phyloP scores from a whole-genome alignment of 805 yeast genomes.

The Myxozyma mucilagina region DNA sequence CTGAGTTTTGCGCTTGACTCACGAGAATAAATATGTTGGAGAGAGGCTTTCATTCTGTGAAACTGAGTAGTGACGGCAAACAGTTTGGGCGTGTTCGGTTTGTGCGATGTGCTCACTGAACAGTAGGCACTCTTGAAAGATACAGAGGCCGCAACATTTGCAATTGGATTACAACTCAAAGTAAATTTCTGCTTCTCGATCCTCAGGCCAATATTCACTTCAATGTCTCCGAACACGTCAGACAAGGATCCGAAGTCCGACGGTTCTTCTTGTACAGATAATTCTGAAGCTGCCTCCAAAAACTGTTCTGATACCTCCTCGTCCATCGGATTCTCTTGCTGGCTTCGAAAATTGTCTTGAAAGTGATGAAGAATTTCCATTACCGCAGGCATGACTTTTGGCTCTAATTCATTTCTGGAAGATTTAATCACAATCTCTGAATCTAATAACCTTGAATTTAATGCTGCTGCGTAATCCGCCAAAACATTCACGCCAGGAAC shows the following conservation, averaged over 20 bases:
- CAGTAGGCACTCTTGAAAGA: conserved; percentile 68
- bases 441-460: conserved; percentile 44
- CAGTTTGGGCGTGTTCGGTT: conserved; percentile 39
- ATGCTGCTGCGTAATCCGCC: conserved; percentile 16
- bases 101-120: conserved; percentile 53
- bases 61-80: conserved; percentile 52
- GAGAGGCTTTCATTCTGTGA: conserved; percentile 61
- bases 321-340: not conserved
- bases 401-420: conserved; percentile 67
- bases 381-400: conserved; percentile 78
- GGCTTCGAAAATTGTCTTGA: conserved; percentile 48
- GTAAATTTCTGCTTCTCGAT: conserved; percentile 74
- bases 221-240: conserved; percentile 52
- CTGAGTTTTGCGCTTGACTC: conserved; percentile 76
- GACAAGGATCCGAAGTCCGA: not conserved
- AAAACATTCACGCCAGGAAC: conserved; percentile 33
- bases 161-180: conserved; percentile 89
- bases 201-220: conserved; percentile 60
- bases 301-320: not conserved
- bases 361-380: conserved; percentile 56
- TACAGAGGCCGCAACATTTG: conserved; percentile 84
- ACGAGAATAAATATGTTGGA: conserved; percentile 89
- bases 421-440: conserved; percentile 62
- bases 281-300: not conserved
- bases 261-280: not conserved